Conservation (phyloP, 768 basidiomycete species). For the Trametes cingulata region DNA sequence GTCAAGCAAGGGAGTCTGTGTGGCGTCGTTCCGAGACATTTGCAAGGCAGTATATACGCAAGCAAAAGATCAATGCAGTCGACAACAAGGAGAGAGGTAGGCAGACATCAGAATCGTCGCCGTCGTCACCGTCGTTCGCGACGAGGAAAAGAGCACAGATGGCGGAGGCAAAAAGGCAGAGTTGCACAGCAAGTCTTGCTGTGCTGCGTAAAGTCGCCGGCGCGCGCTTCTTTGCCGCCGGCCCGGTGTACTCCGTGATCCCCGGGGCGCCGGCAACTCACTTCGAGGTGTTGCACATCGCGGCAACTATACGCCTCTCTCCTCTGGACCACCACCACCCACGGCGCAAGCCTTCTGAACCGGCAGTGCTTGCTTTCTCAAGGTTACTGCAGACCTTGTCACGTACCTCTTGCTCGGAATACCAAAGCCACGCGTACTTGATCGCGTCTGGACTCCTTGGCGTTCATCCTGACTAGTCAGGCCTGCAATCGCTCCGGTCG, state of each 20-base stretch:
- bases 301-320: no score
- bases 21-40: slow-evolving; percentile 11
- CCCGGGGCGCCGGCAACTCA: background rate
- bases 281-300: no score
- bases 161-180: background rate
- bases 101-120: background rate
- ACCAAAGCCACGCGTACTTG: no score
- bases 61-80: background rate
- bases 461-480: no score
- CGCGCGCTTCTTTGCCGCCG: background rate
- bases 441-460: no score
- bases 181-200: background rate
- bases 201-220: background rate
- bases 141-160: background rate
- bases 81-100: background rate
- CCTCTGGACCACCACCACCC: no score
- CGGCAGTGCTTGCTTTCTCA: no score
- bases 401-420: no score
- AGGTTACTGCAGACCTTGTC: no score
- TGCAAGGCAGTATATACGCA: background rate
- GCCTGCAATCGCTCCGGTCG: no score
- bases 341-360: no score
- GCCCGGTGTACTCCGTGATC: slow-evolving; percentile 4
- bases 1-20: slow-evolving; percentile 13
- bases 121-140: slow-evolving; percentile 2